These are phyloP conservation scores for Cryptosporidium sp. DNA, from an alignment of 169 alveolate species.

Conservation along the genomic window DNA sequence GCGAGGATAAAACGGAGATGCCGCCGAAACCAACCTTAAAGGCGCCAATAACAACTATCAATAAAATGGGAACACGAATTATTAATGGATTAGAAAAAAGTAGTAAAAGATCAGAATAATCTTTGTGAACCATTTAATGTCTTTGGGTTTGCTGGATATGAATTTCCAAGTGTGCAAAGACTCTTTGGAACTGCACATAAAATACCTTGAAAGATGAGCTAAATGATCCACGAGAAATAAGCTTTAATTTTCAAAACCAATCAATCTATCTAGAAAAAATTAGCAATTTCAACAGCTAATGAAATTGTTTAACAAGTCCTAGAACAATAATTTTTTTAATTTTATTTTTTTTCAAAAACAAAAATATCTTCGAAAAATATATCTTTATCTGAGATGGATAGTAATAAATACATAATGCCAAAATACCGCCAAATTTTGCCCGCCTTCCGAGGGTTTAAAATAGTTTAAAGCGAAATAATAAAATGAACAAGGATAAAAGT, in stretches of 20 bases:
- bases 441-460: constrained; percentile 55
- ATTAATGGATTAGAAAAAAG: not conserved
- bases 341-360: too few species aligned
- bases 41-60: not conserved
- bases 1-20: not conserved
- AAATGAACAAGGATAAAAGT: constrained; percentile 15
- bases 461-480: constrained; percentile 25
- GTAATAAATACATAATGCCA: constrained; percentile 5
- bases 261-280: too few species aligned
- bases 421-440: constrained; percentile 10
- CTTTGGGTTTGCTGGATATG: not conserved
- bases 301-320: too few species aligned
- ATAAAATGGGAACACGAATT: too few species aligned
- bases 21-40: not conserved
- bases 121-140: not conserved
- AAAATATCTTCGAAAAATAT: not conserved
- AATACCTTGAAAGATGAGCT: not conserved
- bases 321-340: too few species aligned
- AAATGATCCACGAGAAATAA: too few species aligned
- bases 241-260: not conserved
- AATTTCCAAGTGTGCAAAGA: not conserved
- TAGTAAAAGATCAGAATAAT: not conserved
- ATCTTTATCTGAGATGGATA: constrained; percentile 17
- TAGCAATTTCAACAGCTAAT: too few species aligned
- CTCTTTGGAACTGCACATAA: not conserved